Evolutionary conservation across 2,329 filamentous ascomycete species (phyloP).

Genomic region (Monilinia laxa): DNA sequence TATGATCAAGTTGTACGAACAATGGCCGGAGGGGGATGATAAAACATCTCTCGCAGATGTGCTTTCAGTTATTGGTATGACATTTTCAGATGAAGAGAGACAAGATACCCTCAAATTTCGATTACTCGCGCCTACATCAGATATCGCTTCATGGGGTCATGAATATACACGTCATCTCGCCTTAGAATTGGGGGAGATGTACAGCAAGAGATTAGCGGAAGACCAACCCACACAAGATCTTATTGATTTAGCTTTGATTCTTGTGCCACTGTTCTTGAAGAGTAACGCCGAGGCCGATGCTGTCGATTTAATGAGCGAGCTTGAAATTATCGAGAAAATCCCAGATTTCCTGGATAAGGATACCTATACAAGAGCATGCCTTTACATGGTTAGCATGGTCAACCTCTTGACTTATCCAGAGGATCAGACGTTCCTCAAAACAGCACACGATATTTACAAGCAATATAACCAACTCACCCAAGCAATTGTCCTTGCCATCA

Average conservation of each 20-base stretch:
- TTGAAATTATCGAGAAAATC: conserved; percentile 94
- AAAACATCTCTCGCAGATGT: conserved; percentile 93
- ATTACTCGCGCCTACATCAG: conserved; percentile 81
- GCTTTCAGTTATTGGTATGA: conserved; percentile 97
- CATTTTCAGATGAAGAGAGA: conserved; percentile 93
- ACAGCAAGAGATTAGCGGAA: conserved; percentile 79
- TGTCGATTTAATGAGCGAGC: conserved; percentile 92
- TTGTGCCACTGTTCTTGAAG: conserved; percentile 93
- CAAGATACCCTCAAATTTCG: conserved; percentile 96
- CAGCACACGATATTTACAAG: conserved; percentile 91
- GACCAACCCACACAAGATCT: conserved; percentile 84
- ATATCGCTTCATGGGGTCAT: conserved; percentile 96
- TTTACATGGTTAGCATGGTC: conserved; percentile 99
- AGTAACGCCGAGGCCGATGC: conserved; percentile 98
- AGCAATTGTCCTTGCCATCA: conserved; percentile 90
- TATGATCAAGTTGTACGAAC: conserved; percentile 82
- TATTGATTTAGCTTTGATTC: conserved; percentile 75
- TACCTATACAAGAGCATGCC: conserved; percentile 86
- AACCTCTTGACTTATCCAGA: conserved; percentile 96
- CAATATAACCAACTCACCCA: conserved; percentile 90
- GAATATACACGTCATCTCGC: conserved; percentile 97
- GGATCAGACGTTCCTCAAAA: conserved; percentile 91
- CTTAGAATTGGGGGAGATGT: conserved; percentile 93
- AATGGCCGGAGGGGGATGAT: conserved; percentile 80
- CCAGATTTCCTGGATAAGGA: conserved; percentile 88